These are phyloP conservation scores for Diutina siamensis DNA, from an alignment of 1,139 yeast species.

Conservation along the genomic window DNA sequence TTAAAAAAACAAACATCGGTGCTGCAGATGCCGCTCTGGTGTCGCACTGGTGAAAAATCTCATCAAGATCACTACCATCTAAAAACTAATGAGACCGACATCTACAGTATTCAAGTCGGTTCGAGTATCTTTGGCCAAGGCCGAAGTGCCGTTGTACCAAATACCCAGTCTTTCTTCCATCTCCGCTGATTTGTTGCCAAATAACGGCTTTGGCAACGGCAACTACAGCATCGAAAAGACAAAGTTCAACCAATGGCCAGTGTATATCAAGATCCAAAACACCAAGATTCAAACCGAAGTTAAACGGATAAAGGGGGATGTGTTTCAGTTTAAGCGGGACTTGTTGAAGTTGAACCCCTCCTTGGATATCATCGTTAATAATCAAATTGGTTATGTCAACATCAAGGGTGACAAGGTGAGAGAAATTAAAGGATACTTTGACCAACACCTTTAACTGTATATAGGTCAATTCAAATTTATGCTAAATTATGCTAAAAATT, in stretches of 20 bases:
- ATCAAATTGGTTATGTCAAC: slow-evolving; percentile 27
- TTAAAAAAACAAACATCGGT: slow-evolving; percentile 14
- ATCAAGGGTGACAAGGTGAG: slow-evolving; percentile 50
- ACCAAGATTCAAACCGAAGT: slow-evolving; percentile 50
- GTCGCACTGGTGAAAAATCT: background rate
- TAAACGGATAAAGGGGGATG: slow-evolving; percentile 52
- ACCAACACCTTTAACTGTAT: slow-evolving; percentile 9
- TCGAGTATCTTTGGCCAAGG: slow-evolving; percentile 1
- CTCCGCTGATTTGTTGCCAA: background rate
- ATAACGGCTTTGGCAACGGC: slow-evolving; percentile 12
- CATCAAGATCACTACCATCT: background rate
- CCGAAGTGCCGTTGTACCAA: slow-evolving; percentile 3
- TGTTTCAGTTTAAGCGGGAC: slow-evolving; percentile 25
- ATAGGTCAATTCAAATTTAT: too few relatives aligned
- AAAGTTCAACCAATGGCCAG: slow-evolving; percentile 54
- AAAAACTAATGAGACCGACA: background rate
- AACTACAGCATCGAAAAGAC: slow-evolving; percentile 43
- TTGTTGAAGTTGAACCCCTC: slow-evolving; percentile 1
- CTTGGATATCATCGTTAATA: slow-evolving; percentile 29
- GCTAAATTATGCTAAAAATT: too few relatives aligned
- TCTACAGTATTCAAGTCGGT: slow-evolving; percentile 1
- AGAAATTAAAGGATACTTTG: slow-evolving; percentile 27
- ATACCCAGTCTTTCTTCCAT: slow-evolving; percentile 1
- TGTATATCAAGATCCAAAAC: slow-evolving; percentile 47
- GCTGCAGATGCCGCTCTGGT: background rate